Evolutionary conservation across 371 early-diverging fungal species (phyloP).

Genomic region (Homolaphlyctis polyrhiza): DNA sequence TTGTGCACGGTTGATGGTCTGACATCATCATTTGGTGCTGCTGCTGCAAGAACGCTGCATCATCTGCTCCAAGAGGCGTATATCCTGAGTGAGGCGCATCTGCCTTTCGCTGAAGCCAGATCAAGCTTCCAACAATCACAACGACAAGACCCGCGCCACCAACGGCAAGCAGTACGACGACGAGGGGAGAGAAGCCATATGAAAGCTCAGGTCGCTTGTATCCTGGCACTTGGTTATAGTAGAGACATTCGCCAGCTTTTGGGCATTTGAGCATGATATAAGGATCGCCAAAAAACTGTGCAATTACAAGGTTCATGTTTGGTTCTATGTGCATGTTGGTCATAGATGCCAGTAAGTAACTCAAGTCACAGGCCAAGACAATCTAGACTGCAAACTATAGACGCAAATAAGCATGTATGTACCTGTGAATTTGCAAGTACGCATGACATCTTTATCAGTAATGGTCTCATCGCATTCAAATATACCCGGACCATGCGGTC

Average conservation of each 20-base stretch:
- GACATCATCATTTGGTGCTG: constrained; percentile 15
- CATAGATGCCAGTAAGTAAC: neutral
- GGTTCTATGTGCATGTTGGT: constrained; percentile 18
- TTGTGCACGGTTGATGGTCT: constrained; percentile 37
- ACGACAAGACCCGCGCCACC: constrained; percentile 20
- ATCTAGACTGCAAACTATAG: neutral
- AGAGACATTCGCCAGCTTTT: constrained; percentile 67
- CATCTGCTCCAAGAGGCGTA: neutral
- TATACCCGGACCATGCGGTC: constrained; percentile 50
- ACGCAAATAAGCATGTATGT: constrained; percentile 20
- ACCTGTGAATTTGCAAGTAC: constrained; percentile 21
- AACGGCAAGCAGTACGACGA: constrained; percentile 19
- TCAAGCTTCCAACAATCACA: constrained; percentile 12
- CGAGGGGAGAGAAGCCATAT: constrained; percentile 12
- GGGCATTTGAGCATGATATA: constrained; percentile 49
- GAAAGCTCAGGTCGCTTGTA: constrained; percentile 27
- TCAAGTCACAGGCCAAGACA: neutral
- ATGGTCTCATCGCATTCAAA: constrained; percentile 21
- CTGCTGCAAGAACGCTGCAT: neutral
- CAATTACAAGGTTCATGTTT: constrained; percentile 32
- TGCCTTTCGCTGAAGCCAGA: constrained; percentile 10
- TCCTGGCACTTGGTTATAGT: constrained; percentile 82
- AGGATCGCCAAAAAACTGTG: constrained; percentile 38
- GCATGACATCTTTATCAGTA: constrained; percentile 2
- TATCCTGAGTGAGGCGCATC: constrained; percentile 8